phyloP scores from a whole-genome alignment of 1,139 yeast genomes.

The Protomyces inundatus region DNA sequence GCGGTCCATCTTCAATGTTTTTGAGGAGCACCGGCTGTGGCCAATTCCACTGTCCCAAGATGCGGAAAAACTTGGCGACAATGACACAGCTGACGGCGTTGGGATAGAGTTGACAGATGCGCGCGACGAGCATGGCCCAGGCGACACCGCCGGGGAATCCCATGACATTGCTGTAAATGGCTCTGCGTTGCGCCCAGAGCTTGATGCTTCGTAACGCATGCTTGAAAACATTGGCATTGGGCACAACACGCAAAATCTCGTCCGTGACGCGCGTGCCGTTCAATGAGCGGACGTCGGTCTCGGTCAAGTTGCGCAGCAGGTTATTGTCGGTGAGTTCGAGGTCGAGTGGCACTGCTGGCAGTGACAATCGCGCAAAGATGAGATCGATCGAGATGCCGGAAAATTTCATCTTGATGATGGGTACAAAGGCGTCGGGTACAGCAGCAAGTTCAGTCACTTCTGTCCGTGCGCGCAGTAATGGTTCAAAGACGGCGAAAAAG shows the following conservation, averaged over 20 bases:
- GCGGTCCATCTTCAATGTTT: slow-evolving; percentile 92
- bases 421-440: slow-evolving; percentile 96
- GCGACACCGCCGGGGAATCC: slow-evolving; percentile 99
- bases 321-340: slow-evolving; percentile 79
- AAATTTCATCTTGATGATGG: slow-evolving; percentile 82
- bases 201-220: slow-evolving; percentile 89
- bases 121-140: slow-evolving; percentile 98
- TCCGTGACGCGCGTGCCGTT: slow-evolving; percentile 98
- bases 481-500: slow-evolving; percentile 74
- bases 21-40: slow-evolving; percentile 94
- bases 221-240: slow-evolving; percentile 87
- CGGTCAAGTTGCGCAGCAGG: slow-evolving; percentile 77
- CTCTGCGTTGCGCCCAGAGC: slow-evolving; percentile 94
- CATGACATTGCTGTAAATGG: slow-evolving; percentile 86
- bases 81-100: slow-evolving; percentile 91
- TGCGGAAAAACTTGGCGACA: slow-evolving; percentile 78
- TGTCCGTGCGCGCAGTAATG: slow-evolving; percentile 58
- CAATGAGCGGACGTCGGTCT: slow-evolving; percentile 76
- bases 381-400: slow-evolving; percentile 87
- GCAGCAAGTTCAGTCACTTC: slow-evolving; percentile 86
- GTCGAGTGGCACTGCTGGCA: slow-evolving; percentile 72
- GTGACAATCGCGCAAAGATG: slow-evolving; percentile 71
- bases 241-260: slow-evolving; percentile 80
- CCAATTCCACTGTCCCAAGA: slow-evolving; percentile 91
- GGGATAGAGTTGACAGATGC: slow-evolving; percentile 93